phyloP scores from a whole-genome alignment of 352 stramenopile genomes.

The Pseudoperonospora humuli region DNA sequence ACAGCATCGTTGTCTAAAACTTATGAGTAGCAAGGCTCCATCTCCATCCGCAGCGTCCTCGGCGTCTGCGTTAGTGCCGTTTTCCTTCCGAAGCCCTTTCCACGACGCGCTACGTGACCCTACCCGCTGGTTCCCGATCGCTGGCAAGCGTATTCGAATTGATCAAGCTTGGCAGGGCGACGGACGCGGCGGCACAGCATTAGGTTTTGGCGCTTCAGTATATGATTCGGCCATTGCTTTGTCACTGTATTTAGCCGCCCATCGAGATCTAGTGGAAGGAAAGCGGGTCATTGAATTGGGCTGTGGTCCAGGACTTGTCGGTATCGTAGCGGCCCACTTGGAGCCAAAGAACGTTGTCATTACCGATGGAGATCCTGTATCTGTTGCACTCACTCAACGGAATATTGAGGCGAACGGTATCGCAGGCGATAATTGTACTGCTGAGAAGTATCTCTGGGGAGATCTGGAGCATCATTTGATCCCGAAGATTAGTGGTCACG shows the following conservation, averaged over 20 bases:
- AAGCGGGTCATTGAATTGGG: slow-evolving; percentile 69
- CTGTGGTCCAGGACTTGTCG: slow-evolving; percentile 64
- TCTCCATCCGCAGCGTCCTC: slow-evolving; percentile 4
- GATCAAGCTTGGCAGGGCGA: slow-evolving; percentile 74
- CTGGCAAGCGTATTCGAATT: slow-evolving; percentile 44
- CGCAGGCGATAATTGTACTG: slow-evolving; percentile 17
- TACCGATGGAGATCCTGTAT: slow-evolving; percentile 68
- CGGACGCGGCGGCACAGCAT: slow-evolving; percentile 53
- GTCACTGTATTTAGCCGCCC: slow-evolving; percentile 62
- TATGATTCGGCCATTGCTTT: slow-evolving; percentile 76
- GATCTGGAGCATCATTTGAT: slow-evolving; percentile 28
- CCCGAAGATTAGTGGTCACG: slow-evolving; percentile 1
- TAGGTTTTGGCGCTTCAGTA: slow-evolving; percentile 77
- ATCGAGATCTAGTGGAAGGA: slow-evolving; percentile 36
- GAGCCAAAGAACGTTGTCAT: slow-evolving; percentile 37
- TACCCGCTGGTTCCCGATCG: slow-evolving; percentile 62
- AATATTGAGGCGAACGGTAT: slow-evolving; percentile 38
- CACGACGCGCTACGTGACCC: slow-evolving; percentile 62
- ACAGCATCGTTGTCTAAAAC: background rate
- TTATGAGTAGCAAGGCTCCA: background rate
- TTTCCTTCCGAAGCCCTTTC: slow-evolving; percentile 69
- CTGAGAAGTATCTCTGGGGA: slow-evolving; percentile 55
- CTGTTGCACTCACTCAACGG: slow-evolving; percentile 47
- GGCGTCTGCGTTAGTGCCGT: slow-evolving; percentile 42
- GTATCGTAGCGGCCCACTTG: slow-evolving; percentile 52